phyloP scores from a whole-genome alignment of 768 basidiomycete species.

The Mycena albidolilacea region DNA sequence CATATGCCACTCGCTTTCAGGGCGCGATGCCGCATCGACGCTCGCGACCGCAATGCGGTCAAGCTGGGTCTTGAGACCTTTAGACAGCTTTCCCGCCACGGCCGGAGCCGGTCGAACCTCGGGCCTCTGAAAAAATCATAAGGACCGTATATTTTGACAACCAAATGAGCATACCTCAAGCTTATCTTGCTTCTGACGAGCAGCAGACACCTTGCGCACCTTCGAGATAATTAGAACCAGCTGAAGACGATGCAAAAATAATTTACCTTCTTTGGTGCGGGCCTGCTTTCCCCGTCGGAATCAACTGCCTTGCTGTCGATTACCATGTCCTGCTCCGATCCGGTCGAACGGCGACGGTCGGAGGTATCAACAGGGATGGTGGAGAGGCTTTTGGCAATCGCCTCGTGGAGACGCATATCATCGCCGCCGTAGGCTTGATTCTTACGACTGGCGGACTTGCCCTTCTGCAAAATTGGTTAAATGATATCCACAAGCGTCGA shows the following conservation, averaged over 20 bases:
- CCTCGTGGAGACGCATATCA: neutral
- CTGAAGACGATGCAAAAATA: neutral
- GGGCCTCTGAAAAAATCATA: neutral
- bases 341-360: neutral
- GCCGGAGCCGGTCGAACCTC: slow-evolving; percentile 14
- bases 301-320: neutral
- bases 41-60: slow-evolving; percentile 9
- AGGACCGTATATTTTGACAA: neutral
- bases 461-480: neutral
- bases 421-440: neutral
- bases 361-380: neutral
- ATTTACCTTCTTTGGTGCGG: slow-evolving; percentile 4
- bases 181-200: neutral
- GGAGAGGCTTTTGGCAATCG: neutral
- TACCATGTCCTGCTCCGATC: neutral
- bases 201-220: neutral
- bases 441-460: neutral
- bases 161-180: neutral
- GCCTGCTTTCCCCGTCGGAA: neutral
- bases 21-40: neutral
- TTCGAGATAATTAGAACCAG: neutral
- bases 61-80: slow-evolving; percentile 19
- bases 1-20: no score
- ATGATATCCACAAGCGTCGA: neutral
- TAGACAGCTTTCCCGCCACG: slow-evolving; percentile 7